Evolutionary conservation across 169 alveolate species (phyloP), one percentile per base, ranked within the genome.

Genomic region (Besnoitia besnoiti): DNA sequence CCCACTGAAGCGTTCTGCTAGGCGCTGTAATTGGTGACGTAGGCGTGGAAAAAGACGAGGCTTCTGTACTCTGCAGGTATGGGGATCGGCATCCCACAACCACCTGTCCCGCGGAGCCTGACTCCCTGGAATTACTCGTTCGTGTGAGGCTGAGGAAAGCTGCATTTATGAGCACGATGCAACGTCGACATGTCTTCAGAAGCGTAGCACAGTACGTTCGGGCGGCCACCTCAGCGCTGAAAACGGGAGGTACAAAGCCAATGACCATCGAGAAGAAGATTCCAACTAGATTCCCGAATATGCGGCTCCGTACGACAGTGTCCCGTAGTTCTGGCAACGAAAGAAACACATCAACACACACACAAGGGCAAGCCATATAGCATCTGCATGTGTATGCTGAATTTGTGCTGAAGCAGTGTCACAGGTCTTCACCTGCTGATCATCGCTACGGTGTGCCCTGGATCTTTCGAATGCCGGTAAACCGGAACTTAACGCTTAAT

Each of bases 231-330:
- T 77, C 87, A 51, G 87, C 87, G 59, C 87, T 77, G 87, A 77
- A 77, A 37, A 39, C 33, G 39, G 87, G 87, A 12, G 87, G 87
- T 5, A 77, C 55, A 59, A 24, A 40, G n/a, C 61, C 21, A 27
- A 77, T 24, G 47, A 77, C 40, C 87, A 77, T 39, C 61, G 61
- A 40, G 47, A 77, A 77, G 30, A 51, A 30, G 21, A 77, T 77
- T 3, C 87, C 87, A 12, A 77, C 87, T 35, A 77, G 40, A 39
- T 77, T 77, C n/a, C 87, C 87, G 50, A 24, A n/a, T 19, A 77
- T 35, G 59, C 87, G 87, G n/a, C 87, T 77, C 33, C 87, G 50
- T 59, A 77, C 87, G 33, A 77, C 87, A 27, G 87, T 77, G 87
- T 77, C 87, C 47, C 87, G 50, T 4, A 77, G 87, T 35, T 77